Evolutionary conservation across 2,329 filamentous ascomycete genomes (phyloP), one percentile per base, ranked within the genome.

Genomic region (Fusarium subtropicale): DNA sequence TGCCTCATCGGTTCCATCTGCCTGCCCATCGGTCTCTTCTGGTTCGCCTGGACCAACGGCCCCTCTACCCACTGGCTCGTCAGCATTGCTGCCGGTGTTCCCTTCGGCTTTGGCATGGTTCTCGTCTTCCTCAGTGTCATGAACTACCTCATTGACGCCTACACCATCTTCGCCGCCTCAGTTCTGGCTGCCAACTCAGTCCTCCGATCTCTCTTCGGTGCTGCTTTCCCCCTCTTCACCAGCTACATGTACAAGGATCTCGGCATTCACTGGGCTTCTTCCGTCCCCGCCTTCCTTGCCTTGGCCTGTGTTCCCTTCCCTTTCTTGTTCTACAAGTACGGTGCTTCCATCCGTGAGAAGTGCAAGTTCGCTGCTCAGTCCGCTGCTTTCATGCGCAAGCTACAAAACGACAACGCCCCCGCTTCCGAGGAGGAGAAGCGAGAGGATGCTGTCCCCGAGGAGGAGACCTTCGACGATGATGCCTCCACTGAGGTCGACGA

Each of bases 21-120:
- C 3, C 41, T 71, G 1, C 68, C 69, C 9, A 52, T 71, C 1
- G 69, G 86, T 0, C 78, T 88, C 3, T 88, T 89, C 80, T 86
- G 84, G 83, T 88, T 88, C 64, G 86, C 86, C 1, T 89, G 87
- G 87, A 88, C 86, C 0, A 86, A 85, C 60, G 80, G 76, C 15
- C 80, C 83, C 0, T 77, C 71, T 5, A 79, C 89, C 7, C 86
- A 87, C 74, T 89, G 82, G 81, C 81, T 84, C 46, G 84, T 87
- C 76, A 77, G 77, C 26, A 73, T 78, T n/a, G 57, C 77, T 3
- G 76, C 71, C 2, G 75, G 80, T 12, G 76, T 79, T 1, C 80
- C 81, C 54, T 80, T 89, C 59, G 87, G 89, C 60, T 77, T 83
- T 74, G 87, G 83, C n/a, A 75, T 84, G 64, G 86, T 90, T 1